Base-by-base conservation (phyloP, 495 filamentous ascomycete genomes). In the Podospora anserina region DNA sequence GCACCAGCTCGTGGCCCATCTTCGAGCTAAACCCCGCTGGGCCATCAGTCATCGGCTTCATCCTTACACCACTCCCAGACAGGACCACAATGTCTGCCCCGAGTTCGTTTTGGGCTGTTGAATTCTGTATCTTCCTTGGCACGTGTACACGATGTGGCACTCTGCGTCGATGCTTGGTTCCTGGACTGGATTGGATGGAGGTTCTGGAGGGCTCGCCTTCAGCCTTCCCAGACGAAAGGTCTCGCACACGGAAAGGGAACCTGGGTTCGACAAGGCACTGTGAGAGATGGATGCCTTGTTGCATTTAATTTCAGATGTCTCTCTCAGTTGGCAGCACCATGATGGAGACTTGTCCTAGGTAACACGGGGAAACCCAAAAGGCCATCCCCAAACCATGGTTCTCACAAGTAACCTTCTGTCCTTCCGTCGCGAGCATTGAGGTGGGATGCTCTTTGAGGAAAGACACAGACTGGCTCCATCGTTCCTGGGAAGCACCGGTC, bases 111-210 rank as follows among this genome's bases (percentile, higher is more conserved):
- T 49, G 15, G 39, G 39, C 39, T 49, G 13, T 13, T 49, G 7
- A 11, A 13, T 49, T 49, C 39, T 49, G 39, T 49, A 49, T 49
- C 39, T 58, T 58, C 55, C 55, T 58, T 58, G 55, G 55, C 55
- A 58, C 55, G 55, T 58, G 55, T 26, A 58, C n/a, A 58, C 55
- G 55, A 20, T 19, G 55, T 58, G 23, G 55, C 23, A 58, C 39
- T 16, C 39, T 11, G 15, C 2, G 13, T 49, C 39, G 13, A 49
- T 11, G 39, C 1, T 11, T 49, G 9, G 39, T 49, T 49, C 39
- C 13, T 16, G 39, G 2, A 13, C 39, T 49, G 13, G 39, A 18
- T 49, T 49, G 39, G 39, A 49, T 13, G 9, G 39, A 16, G 39
- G 39, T 11, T 49, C 39, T 49, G 9, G 39, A 6, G 39, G 9